phyloP scores from a whole-genome alignment of 345 rosid species.

The Fremontodendron californicum region DNA sequence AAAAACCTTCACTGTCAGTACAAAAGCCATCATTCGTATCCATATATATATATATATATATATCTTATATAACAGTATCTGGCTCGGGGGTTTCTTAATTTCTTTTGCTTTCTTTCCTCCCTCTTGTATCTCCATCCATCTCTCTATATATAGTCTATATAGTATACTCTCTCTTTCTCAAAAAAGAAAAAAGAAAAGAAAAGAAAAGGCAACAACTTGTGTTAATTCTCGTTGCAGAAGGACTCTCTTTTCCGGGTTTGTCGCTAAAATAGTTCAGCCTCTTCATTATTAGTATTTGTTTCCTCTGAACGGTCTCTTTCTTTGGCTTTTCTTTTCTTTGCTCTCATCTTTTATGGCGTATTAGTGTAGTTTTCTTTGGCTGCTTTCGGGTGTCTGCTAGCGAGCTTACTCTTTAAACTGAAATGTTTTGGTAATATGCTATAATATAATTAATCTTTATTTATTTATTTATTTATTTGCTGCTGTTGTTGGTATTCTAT shows the following conservation, averaged over 20 bases:
- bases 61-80: constrained; percentile 6
- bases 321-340: background rate
- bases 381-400: constrained; percentile 12
- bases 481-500: background rate
- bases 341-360: background rate
- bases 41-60: too few relatives aligned
- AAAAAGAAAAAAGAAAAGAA: background rate
- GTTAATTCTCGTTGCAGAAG: background rate
- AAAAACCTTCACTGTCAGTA: background rate
- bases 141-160: background rate
- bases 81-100: background rate
- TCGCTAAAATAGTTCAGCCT: constrained; percentile 19
- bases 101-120: constrained; percentile 5
- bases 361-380: constrained; percentile 2
- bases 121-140: background rate
- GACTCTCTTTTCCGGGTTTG: background rate
- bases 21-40: constrained; percentile 14
- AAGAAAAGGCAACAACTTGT: background rate
- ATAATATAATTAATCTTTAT: background rate
- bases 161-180: background rate
- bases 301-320: constrained; percentile 25
- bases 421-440: background rate
- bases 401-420: background rate
- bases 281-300: background rate
- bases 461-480: background rate